Percentiles rank a stretch among this genome's conserved stretches.
phyloP scores from a whole-genome alignment of 1,139 yeast genomes.

The Yamadazyma siamensis region DNA sequence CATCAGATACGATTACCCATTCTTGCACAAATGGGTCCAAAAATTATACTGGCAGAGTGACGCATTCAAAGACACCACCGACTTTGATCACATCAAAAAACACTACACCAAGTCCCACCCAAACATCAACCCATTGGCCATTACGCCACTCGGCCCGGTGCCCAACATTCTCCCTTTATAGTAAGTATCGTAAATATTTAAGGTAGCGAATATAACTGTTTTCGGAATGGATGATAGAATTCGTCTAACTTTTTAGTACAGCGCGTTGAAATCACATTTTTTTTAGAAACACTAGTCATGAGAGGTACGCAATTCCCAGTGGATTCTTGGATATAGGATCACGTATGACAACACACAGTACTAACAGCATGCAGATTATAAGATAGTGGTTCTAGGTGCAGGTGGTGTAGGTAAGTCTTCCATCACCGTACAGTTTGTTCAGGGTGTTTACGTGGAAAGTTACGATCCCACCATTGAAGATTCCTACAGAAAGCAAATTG shows the following conservation, averaged over 20 bases:
- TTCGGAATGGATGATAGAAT: not conserved
- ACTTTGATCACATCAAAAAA: conserved; percentile 83
- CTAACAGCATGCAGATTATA: conserved; percentile 31
- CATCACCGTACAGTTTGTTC: conserved; percentile 50
- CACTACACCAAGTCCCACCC: conserved; percentile 86
- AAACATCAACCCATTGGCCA: conserved; percentile 74
- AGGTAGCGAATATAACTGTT: not conserved
- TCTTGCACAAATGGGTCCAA: conserved; percentile 74
- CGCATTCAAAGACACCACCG: conserved; percentile 74
- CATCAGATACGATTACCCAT: conserved; percentile 79
- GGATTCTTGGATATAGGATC: too few relatives aligned
- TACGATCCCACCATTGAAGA: conserved; percentile 55
- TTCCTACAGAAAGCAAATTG: conserved; percentile 87
- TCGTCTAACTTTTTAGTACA: too few relatives aligned
- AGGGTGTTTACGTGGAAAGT: conserved; percentile 50
- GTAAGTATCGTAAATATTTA: not conserved
- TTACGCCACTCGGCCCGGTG: conserved; percentile 87
- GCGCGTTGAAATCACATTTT: too few relatives aligned
- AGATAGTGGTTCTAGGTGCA: conserved; percentile 50
- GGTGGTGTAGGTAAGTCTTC: conserved; percentile 55
- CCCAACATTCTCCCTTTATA: conserved; percentile 52
- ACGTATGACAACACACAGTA: too few relatives aligned
- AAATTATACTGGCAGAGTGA: conserved; percentile 82
- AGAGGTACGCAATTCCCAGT: too few relatives aligned
- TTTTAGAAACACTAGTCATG: too few relatives aligned